A percentile compares a stretch with the other conserved stretches of the same genome.
Evolutionary conservation across 768 basidiomycete species (phyloP).

Genomic region (Suillus luteus): DNA sequence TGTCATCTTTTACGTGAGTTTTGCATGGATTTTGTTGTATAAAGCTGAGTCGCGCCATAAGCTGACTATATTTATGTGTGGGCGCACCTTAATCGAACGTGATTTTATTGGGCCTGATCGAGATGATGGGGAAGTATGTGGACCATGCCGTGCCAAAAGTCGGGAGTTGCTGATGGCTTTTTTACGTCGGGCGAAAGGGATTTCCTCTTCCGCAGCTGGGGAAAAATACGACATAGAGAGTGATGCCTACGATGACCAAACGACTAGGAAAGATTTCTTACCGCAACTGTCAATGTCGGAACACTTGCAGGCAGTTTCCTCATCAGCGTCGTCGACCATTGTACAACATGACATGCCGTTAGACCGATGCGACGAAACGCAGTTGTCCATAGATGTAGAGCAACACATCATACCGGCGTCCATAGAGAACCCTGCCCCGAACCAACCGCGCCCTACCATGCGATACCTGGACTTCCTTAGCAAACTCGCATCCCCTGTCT

Average conservation of each 20-base stretch:
- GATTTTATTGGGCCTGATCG: background rate
- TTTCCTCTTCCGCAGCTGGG: background rate
- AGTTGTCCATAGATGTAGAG: background rate
- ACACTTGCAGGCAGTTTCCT: background rate
- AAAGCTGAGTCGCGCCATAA: background rate
- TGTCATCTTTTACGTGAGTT: slow-evolving; percentile 54
- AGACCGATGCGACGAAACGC: background rate
- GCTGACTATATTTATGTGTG: background rate
- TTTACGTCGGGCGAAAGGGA: background rate
- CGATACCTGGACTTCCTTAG: slow-evolving; percentile 29
- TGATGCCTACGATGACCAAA: background rate
- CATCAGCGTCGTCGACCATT: slow-evolving; percentile 12
- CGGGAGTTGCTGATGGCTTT: background rate
- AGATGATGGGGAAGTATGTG: background rate
- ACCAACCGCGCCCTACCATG: background rate
- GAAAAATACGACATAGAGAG: background rate
- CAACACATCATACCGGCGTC: background rate
- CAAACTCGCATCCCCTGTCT: slow-evolving; percentile 47
- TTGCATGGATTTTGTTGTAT: background rate
- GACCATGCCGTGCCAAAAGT: background rate
- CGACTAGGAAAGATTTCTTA: background rate
- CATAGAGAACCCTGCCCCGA: background rate
- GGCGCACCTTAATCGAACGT: background rate
- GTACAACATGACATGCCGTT: slow-evolving; percentile 6
- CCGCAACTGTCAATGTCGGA: background rate